phyloP scores from a whole-genome alignment of 768 basidiomycete species.

The Termitomyces sp. region DNA sequence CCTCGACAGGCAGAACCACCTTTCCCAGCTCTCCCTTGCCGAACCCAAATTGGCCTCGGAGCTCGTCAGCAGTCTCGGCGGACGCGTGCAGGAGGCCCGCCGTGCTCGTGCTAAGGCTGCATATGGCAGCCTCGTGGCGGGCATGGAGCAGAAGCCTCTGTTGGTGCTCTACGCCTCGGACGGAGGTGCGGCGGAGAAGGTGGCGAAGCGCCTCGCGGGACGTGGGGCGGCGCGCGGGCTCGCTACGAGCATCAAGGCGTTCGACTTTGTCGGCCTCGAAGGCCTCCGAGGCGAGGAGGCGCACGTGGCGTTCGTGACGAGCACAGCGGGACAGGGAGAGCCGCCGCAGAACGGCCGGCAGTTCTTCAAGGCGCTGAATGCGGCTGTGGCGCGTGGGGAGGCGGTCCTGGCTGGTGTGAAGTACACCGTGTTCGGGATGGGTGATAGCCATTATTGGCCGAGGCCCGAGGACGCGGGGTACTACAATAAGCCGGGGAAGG shows the following conservation, averaged over 20 bases:
- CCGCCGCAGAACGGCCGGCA: slow-evolving; percentile 94
- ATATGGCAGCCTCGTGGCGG: slow-evolving; percentile 78
- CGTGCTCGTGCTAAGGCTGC: slow-evolving; percentile 77
- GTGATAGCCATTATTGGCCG: slow-evolving; percentile 99
- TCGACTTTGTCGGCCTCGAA: slow-evolving; percentile 81
- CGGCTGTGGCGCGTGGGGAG: slow-evolving; percentile 55
- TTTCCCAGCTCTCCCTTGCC: slow-evolving; percentile 86
- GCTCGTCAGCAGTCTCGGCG: slow-evolving; percentile 80
- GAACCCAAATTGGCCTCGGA: slow-evolving; percentile 79
- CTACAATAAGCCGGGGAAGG: slow-evolving; percentile 96
- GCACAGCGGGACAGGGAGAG: slow-evolving; percentile 95
- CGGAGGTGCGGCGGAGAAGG: slow-evolving; percentile 94
- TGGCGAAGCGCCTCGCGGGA: slow-evolving; percentile 81
- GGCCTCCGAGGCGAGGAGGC: slow-evolving; percentile 65
- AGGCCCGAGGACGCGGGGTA: slow-evolving; percentile 95
- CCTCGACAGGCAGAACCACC: slow-evolving; percentile 94
- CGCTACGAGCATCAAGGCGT: slow-evolving; percentile 64
- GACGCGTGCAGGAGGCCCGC: slow-evolving; percentile 79
- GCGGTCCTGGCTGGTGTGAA: slow-evolving; percentile 60
- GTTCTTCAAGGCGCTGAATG: slow-evolving; percentile 83
- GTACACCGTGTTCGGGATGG: slow-evolving; percentile 89
- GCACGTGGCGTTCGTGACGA: slow-evolving; percentile 84
- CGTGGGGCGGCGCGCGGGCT: slow-evolving; percentile 86
- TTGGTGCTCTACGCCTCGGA: slow-evolving; percentile 93
- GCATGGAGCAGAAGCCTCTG: slow-evolving; percentile 86